Conservation (phyloP, 225 moss, liverwort and hornwort species). For the Takakia lepidozioides region DNA sequence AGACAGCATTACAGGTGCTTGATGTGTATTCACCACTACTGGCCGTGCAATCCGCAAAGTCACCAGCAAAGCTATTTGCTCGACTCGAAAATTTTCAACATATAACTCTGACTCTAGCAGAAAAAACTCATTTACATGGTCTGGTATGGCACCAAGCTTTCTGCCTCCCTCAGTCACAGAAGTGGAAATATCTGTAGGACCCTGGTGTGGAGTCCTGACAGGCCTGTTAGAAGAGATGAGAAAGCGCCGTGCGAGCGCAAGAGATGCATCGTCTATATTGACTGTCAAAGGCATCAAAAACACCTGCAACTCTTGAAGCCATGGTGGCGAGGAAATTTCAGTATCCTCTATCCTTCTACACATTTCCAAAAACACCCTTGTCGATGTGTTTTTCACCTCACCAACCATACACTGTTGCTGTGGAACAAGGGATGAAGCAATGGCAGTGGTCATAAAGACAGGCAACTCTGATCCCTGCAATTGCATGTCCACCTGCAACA, state of each 20-base stretch:
- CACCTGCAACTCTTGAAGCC: slow-evolving; percentile 9
- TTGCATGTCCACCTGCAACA: slow-evolving; percentile 13
- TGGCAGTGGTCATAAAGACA: slow-evolving; percentile 8
- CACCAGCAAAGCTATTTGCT: slow-evolving; percentile 1
- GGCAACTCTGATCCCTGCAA: slow-evolving; percentile 10
- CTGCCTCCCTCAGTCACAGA: background rate
- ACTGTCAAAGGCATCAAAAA: slow-evolving; percentile 6
- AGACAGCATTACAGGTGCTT: slow-evolving; percentile 10
- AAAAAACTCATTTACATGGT: slow-evolving; percentile 6
- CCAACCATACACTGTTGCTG: background rate
- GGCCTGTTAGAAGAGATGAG: background rate
- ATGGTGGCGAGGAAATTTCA: background rate
- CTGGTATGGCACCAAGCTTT: slow-evolving; percentile 5
- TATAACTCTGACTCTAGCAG: slow-evolving; percentile 9
- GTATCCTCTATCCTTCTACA: slow-evolving; percentile 2
- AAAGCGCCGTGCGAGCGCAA: slow-evolving; percentile 8
- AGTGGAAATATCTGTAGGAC: background rate
- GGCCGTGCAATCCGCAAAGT: slow-evolving; percentile 11
- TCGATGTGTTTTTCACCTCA: background rate
- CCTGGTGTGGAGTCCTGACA: too few relatives aligned
- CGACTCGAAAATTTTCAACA: slow-evolving; percentile 4
- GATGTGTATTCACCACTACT: slow-evolving; percentile 10
- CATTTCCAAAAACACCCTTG: slow-evolving; percentile 3
- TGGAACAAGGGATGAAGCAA: background rate
- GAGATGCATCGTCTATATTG: slow-evolving; percentile 13